These are phyloP conservation scores for Astrephomene gubernaculifera DNA, from an alignment of 139 green algal genomes.

Conservation along the genomic window DNA sequence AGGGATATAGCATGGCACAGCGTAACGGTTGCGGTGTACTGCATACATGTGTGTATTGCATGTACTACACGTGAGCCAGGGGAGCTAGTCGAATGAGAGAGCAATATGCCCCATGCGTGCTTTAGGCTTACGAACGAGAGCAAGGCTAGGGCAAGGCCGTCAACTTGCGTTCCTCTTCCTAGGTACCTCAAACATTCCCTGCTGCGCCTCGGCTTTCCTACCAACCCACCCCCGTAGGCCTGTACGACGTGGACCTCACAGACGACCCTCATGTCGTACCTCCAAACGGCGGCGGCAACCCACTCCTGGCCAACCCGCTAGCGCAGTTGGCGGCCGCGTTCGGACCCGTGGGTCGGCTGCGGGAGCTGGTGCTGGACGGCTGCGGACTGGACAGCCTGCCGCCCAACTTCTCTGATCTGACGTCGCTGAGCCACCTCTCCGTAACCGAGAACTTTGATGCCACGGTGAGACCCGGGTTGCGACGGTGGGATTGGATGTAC, in stretches of 20 bases:
- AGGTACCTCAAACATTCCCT: too few relatives aligned
- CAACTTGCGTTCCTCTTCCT: too few relatives aligned
- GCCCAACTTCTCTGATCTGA: not conserved
- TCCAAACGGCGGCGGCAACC: not conserved
- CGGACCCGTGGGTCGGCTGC: conserved; percentile 4
- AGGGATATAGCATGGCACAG: too few relatives aligned
- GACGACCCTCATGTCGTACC: not conserved
- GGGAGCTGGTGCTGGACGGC: conserved; percentile 28
- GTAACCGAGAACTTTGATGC: conserved; percentile 30
- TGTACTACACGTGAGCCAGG: too few relatives aligned
- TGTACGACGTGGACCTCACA: conserved; percentile 28
- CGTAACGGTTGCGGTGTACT: too few relatives aligned
- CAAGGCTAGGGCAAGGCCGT: too few relatives aligned
- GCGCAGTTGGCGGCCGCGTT: not conserved
- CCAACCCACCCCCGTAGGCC: not conserved
- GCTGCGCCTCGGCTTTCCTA: not conserved
- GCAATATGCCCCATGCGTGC: too few relatives aligned
- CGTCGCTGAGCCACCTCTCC: conserved; percentile 5
- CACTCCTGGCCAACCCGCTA: not conserved
- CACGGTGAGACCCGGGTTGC: too few relatives aligned
- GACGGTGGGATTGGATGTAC: too few relatives aligned
- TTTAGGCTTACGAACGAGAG: too few relatives aligned
- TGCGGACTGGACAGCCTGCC: conserved; percentile 10
- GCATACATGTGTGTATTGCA: too few relatives aligned
- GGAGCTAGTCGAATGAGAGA: too few relatives aligned